Percentiles rank a stretch among this genome's conserved stretches.
These are phyloP conservation scores for Chaetomium sp. DNA, from an alignment of 2,329 filamentous ascomycete species.

Conservation along the genomic window DNA sequence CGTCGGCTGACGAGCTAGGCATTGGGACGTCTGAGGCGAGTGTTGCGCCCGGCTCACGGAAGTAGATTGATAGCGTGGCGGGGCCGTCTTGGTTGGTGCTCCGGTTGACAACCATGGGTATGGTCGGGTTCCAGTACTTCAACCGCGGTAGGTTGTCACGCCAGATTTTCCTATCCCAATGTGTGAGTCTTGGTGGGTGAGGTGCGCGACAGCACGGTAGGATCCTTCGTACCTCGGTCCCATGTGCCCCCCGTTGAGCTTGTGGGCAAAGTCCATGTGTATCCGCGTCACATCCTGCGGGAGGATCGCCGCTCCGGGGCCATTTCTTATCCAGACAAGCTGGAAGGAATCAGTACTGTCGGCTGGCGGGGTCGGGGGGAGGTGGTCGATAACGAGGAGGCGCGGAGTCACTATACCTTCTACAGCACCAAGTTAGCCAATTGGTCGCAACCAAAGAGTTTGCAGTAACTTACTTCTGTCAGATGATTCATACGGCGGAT, in stretches of 20 bases:
- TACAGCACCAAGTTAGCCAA: slow-evolving; percentile 22
- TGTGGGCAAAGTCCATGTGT: slow-evolving; percentile 70
- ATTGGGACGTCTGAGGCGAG: slow-evolving; percentile 40
- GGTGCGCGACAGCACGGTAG: background rate
- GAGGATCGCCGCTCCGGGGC: slow-evolving; percentile 79
- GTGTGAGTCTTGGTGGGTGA: slow-evolving; percentile 18
- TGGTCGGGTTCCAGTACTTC: slow-evolving; percentile 89
- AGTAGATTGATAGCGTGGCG: slow-evolving; percentile 67
- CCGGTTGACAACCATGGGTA: slow-evolving; percentile 81
- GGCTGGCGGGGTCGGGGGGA: background rate
- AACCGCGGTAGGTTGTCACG: slow-evolving; percentile 76
- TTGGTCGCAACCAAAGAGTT: background rate
- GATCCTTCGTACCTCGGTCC: slow-evolving; percentile 64
- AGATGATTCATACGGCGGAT: slow-evolving; percentile 73
- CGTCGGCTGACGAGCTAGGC: slow-evolving; percentile 51
- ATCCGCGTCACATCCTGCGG: slow-evolving; percentile 75
- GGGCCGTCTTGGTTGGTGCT: slow-evolving; percentile 57
- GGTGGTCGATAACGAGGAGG: background rate
- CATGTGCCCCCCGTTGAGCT: slow-evolving; percentile 66
- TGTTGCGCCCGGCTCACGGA: slow-evolving; percentile 44
- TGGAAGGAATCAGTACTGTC: slow-evolving; percentile 42
- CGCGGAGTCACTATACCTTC: slow-evolving; percentile 27
- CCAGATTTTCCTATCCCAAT: slow-evolving; percentile 79
- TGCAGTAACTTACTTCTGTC: slow-evolving; percentile 61
- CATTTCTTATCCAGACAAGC: slow-evolving; percentile 75